Evolutionary conservation across 2,329 filamentous ascomycete genomes (phyloP), one percentile per base, ranked within the genome.

Genomic region (Xylaria sp.): DNA sequence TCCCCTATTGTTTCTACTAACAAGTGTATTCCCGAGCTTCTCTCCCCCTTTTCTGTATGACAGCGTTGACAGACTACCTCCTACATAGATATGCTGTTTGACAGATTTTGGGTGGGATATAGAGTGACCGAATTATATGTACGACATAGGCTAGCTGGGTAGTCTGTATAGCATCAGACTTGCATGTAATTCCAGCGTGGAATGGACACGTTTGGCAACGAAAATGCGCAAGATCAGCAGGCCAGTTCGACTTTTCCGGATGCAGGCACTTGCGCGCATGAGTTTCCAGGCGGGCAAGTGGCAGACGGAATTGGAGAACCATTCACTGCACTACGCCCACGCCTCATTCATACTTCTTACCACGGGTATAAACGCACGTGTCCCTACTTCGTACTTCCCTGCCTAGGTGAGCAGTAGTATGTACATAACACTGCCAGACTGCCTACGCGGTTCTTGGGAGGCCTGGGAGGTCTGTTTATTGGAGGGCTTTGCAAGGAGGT

Each of bases 181-280:
- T 24, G 37, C n/a, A n/a, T n/a, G n/a, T n/a, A 34, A 41, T 38
- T 34, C 16, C 17, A 34, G 46, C 22, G 40, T 7, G 39, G 50
- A 56, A 49, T 43, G 22, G n/a, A 40, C 41, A 52, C 45, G 26
- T 45, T 44, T 52, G n/a, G 42, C 44, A 52, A 40, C 42, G 37
- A 55, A 52, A 55, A 52, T 21, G 42, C 46, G 58, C 44, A 48
- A 48, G 60, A 60, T 63, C 63, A 62, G 60, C 61, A 58, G 51
- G 59, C 46, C 53, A 54, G 29, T 54, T 56, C n/a, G 45, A 59
- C 61, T 51, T 51, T 63, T 63, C 54, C 48, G 58, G 55, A 61
- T 51, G 52, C 60, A 64, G 56, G 60, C 60, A 61, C 61, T 64
- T 57, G 52, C 49, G 9, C 40, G 47, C 59, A 60, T 56, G 52